phyloP scores from a whole-genome alignment of 129 eudicot species.

The Artemisia argyi region DNA sequence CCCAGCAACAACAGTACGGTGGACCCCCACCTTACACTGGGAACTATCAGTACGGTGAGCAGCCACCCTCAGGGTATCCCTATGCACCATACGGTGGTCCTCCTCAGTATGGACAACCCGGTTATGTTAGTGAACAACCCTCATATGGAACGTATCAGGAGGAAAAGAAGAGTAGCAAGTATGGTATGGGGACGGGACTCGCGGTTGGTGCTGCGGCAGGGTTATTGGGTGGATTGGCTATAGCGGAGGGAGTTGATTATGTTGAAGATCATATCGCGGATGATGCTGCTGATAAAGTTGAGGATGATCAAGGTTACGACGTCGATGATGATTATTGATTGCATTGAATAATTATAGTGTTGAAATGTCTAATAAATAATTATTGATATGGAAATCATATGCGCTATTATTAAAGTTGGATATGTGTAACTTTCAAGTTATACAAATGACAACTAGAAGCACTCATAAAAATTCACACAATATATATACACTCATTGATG shows the following conservation, averaged over 20 bases:
- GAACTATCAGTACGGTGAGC: conserved; percentile 38
- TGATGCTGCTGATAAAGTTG: conserved; percentile 76
- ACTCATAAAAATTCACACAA: too few species aligned
- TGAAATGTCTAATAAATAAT: too few species aligned
- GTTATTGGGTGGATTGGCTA: conserved; percentile 75
- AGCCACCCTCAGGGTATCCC: conserved; percentile 42
- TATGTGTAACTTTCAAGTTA: too few species aligned
- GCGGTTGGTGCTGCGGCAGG: conserved; percentile 98
- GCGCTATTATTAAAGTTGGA: too few species aligned
- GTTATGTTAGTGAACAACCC: not conserved
- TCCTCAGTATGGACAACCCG: conserved; percentile 30
- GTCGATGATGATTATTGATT: conserved; percentile 44
- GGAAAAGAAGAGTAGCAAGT: conserved; percentile 54
- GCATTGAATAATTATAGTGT: too few species aligned
- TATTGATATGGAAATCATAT: too few species aligned
- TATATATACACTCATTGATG: too few species aligned
- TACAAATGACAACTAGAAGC: too few species aligned
- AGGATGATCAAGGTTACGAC: conserved; percentile 63
- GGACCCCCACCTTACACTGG: conserved; percentile 50
- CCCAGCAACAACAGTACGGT: conserved; percentile 14
- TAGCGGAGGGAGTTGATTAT: conserved; percentile 74
- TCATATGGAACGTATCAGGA: conserved; percentile 30
- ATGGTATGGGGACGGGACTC: conserved; percentile 87
- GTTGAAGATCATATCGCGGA: conserved; percentile 72
- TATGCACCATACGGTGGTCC: conserved; percentile 38